Evolutionary conservation across 345 rosid species (phyloP).

Genomic region (Brassica carinata): DNA sequence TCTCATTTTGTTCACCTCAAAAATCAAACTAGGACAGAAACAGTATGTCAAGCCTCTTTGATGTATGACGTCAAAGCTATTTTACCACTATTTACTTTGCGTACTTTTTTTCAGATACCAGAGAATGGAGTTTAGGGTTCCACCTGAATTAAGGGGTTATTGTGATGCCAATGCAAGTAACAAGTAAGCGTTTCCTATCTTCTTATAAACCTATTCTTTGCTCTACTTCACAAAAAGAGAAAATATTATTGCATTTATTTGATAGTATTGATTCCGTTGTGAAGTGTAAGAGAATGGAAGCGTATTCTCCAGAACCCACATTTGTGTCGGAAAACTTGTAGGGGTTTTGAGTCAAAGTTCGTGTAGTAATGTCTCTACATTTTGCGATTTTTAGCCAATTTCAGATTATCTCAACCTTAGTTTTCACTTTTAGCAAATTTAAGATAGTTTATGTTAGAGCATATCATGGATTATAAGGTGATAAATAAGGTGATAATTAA

Average conservation of each 20-base stretch:
- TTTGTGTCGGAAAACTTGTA: not conserved
- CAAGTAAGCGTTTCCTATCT: constrained; percentile 49
- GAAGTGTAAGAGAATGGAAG: not conserved
- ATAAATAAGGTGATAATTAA: too few relatives aligned
- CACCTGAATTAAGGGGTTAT: constrained; percentile 65
- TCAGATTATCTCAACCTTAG: not conserved
- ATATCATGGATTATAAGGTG: too few relatives aligned
- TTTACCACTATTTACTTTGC: not conserved
- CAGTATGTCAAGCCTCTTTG: not conserved
- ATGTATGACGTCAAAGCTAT: too few relatives aligned
- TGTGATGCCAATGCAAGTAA: constrained; percentile 53
- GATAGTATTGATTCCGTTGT: not conserved
- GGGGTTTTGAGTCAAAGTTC: not conserved
- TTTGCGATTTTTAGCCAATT: not conserved
- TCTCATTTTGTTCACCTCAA: not conserved
- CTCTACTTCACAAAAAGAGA: not conserved
- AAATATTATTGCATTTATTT: not conserved
- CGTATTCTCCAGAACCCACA: constrained; percentile 2
- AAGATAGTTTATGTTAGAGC: not conserved
- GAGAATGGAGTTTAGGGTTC: constrained; percentile 87
- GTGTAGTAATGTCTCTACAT: not conserved
- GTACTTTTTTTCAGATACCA: constrained; percentile 62
- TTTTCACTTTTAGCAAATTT: not conserved
- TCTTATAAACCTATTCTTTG: not conserved
- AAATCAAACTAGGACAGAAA: not conserved